Percentiles rank a stretch among this genome's conserved stretches.
phyloP scores from a whole-genome alignment of 1,139 yeast species.

The Trichomonascaceae sp. region DNA sequence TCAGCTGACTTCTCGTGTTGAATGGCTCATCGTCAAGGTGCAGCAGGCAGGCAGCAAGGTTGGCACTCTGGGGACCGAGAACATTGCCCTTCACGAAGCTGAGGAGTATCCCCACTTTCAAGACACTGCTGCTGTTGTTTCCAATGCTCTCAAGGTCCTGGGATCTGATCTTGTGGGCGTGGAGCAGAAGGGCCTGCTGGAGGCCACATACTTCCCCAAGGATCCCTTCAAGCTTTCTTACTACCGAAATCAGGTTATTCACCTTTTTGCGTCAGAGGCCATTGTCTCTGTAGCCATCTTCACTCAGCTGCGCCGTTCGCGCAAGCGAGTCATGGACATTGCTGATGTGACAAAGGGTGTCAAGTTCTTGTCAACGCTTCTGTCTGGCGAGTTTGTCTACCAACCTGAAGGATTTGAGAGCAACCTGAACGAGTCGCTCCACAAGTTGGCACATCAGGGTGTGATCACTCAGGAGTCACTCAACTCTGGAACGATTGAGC shows the following conservation, averaged over 20 bases:
- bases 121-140: constrained; percentile 23
- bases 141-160: constrained; percentile 28
- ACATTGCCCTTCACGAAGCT: constrained; percentile 4
- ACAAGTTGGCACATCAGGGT: constrained; percentile 19
- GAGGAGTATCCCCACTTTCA: constrained; percentile 9
- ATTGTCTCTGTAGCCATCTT: constrained; percentile 28
- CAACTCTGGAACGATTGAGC: constrained; percentile 14
- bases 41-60: constrained; percentile 28
- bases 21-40: constrained; percentile 26
- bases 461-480: constrained; percentile 17
- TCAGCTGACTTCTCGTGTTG: constrained; percentile 24
- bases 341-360: constrained; percentile 19
- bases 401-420: constrained; percentile 26
- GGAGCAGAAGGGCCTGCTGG: constrained; percentile 24
- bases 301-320: constrained; percentile 14
- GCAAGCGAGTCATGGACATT: constrained; percentile 11
- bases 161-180: constrained; percentile 28
- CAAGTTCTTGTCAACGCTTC: constrained; percentile 23
- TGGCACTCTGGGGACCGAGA: constrained; percentile 20
- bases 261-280: constrained; percentile 30
- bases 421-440: constrained; percentile 23
- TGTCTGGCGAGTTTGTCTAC: constrained; percentile 31
- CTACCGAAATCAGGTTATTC: constrained; percentile 32
- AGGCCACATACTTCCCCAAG: constrained; percentile 27
- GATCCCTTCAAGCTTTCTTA: constrained; percentile 31